Evolutionary conservation across 164 flowering plant species (phyloP).

Genomic region (Macadamia integrifolia): DNA sequence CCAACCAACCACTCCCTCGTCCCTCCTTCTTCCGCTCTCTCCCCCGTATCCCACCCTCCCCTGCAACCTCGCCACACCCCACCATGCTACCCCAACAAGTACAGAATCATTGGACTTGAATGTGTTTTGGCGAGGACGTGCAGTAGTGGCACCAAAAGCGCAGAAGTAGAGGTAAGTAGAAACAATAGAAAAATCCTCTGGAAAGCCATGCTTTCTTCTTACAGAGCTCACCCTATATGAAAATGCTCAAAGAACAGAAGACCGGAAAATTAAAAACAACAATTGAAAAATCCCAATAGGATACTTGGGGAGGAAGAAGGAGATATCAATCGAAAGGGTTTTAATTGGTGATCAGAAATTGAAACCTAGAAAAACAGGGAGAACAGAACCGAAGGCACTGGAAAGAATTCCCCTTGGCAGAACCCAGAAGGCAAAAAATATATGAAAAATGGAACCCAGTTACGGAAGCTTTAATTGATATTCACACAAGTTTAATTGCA

Average conservation of each 20-base stretch:
- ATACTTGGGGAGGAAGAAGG: background rate
- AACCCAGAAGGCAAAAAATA: no score
- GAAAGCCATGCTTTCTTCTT: constrained; percentile 21
- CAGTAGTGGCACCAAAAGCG: constrained; percentile 8
- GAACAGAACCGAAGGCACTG: no score
- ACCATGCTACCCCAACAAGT: constrained; percentile 24
- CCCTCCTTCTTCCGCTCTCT: no score
- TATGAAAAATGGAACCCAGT: no score
- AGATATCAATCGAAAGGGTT: background rate
- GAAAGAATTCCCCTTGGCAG: no score
- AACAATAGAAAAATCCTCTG: constrained; percentile 17
- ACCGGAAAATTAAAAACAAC: background rate
- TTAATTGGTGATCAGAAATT: background rate
- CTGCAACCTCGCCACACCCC: no score
- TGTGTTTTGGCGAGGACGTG: constrained; percentile 11
- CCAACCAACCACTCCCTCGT: no score
- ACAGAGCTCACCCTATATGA: background rate
- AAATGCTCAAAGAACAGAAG: background rate
- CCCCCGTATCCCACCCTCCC: no score
- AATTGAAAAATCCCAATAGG: background rate
- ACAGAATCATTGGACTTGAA: constrained; percentile 19
- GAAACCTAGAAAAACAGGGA: background rate
- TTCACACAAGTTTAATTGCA: no score
- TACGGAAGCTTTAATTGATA: no score
- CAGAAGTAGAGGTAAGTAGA: constrained; percentile 12